Base-by-base conservation (phyloP, 352 stramenopile genomes). In the Globisporangium orthogonon region DNA sequence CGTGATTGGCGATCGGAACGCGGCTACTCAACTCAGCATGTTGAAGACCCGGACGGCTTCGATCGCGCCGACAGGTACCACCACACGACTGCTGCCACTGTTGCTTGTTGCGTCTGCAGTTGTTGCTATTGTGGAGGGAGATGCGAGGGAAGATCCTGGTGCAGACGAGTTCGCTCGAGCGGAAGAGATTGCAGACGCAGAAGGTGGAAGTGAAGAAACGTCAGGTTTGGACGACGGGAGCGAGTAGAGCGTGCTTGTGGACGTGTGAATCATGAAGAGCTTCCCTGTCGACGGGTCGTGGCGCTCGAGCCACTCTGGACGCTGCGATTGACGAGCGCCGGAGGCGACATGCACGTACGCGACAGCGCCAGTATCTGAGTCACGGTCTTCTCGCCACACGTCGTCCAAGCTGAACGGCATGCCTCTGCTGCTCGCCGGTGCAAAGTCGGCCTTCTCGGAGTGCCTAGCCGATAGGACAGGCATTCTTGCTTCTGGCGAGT, bases 1-100 rank as follows among this genome's bases (percentile, higher is more conserved):
- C 41, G 39, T 49, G 52, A 31, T 47, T 54, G 14, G 23, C 23
- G 23, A 23, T 23, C 1, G 23, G 23, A 23, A 23, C 23, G 23
- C 23, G 23, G 23, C 23, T 23, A 23, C 23, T 23, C 23, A 23
- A 1, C 52, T 51, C 9, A 61, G 47, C 55, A 61, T 61, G 55
- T 61, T 62, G 53, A 60, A 52, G 9, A 63, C 61, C 7, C 65
- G 65, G 14, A 71, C 52, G 13, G 65, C 65, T 54, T 71, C 65
- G 14, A 71, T 47, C 17, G 65, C 56, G 9, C 65, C 61, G 15
- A 71, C 46, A 28, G 65, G 65, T 1, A 71, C 51, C 30, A 46
- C 44, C 2, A 52, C 18, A 10, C 53, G 53, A 14, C 58, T 43
- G 11, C 37, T 37, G 33, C 33, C 33, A 37, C 33, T 9, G 33